Percentiles rank a stretch among this genome's conserved stretches.
phyloP scores from a whole-genome alignment of 2,329 filamentous ascomycete genomes.

The Alternaria conjuncta region DNA sequence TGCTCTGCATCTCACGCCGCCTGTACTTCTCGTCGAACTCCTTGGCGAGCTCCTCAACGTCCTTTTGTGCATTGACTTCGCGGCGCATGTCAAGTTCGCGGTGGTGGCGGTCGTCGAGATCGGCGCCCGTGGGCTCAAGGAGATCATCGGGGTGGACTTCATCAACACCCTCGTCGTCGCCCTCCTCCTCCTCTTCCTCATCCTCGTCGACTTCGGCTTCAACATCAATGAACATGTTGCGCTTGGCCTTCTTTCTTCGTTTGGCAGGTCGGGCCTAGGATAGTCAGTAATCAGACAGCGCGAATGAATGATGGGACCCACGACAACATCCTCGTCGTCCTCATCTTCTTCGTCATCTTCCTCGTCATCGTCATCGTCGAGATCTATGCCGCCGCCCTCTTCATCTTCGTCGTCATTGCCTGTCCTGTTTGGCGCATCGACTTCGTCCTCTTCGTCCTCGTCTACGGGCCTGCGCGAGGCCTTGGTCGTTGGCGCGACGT shows the following conservation, averaged over 20 bases:
- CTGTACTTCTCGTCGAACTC: constrained; percentile 84
- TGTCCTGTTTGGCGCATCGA: constrained; percentile 42
- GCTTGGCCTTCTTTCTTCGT: constrained; percentile 73
- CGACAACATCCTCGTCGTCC: constrained; percentile 59
- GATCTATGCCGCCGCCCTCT: constrained; percentile 59
- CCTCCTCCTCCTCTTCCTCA: constrained; percentile 80
- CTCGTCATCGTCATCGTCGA: constrained; percentile 62
- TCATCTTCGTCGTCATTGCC: constrained; percentile 55
- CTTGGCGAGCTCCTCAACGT: constrained; percentile 91
- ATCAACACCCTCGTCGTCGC: constrained; percentile 83
- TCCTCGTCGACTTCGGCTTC: constrained; percentile 97
- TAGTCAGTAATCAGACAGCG: constrained; percentile 22
- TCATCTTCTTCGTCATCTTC: constrained; percentile 70
- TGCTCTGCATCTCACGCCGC: constrained; percentile 59
- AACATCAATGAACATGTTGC: constrained; percentile 92
- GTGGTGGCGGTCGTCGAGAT: constrained; percentile 90
- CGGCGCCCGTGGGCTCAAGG: constrained; percentile 75
- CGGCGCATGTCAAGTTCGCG: constrained; percentile 92
- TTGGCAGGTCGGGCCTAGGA: constrained; percentile 75
- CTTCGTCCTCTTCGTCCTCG: constrained; percentile 47
- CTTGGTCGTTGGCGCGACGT: constrained; percentile 30
- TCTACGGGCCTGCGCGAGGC: constrained; percentile 39
- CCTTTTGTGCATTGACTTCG: constrained; percentile 84
- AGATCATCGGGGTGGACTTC: constrained; percentile 91
- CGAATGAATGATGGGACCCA: constrained; percentile 16